These are phyloP conservation scores for Geotrichum europaeum DNA, from an alignment of 1,139 yeast species.

Conservation along the genomic window DNA sequence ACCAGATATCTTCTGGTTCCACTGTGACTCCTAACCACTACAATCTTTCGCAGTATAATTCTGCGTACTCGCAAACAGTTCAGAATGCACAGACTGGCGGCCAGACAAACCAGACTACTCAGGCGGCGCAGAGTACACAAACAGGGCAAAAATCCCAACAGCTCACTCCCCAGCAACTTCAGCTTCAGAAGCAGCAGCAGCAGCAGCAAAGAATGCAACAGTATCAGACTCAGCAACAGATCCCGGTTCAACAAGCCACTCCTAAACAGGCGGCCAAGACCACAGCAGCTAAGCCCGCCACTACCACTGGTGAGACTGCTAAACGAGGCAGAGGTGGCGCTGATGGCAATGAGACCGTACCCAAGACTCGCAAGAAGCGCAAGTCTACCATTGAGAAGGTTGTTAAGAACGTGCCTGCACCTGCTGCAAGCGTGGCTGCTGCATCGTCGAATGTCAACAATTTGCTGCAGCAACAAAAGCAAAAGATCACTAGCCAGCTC, in stretches of 20 bases:
- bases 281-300: background rate
- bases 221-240: conserved; percentile 1
- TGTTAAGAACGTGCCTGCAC: background rate
- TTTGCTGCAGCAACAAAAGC: conserved; percentile 7
- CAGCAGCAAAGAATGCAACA: conserved; percentile 4
- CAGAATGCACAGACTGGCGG: background rate
- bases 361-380: background rate
- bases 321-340: background rate
- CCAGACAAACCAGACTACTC: background rate
- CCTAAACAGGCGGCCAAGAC: background rate
- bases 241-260: background rate
- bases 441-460: background rate
- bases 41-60: background rate
- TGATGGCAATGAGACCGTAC: background rate
- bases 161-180: background rate
- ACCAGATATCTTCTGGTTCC: background rate
- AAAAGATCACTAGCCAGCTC: conserved; percentile 2
- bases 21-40: background rate
- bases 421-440: conserved; percentile 3
- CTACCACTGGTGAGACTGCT: background rate
- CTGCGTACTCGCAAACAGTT: background rate
- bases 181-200: conserved; percentile 1
- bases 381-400: background rate
- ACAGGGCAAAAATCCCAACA: background rate
- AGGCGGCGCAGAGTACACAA: background rate